Evolutionary conservation across 2,329 filamentous ascomycete species (phyloP), one percentile per base, ranked within the genome.

Genomic region (Talaromyces sp.): DNA sequence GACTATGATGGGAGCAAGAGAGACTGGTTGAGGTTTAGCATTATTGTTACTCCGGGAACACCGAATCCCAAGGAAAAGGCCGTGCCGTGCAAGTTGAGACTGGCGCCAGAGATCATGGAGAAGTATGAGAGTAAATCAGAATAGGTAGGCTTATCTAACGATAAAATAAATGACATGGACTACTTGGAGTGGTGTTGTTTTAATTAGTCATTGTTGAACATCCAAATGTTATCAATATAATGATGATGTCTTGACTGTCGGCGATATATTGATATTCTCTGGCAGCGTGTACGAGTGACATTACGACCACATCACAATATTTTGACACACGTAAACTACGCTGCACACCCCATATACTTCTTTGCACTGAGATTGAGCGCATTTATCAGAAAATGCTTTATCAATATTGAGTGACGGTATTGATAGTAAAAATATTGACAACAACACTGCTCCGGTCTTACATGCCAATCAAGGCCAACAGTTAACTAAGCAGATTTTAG

Each of bases 1-100:
- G 53, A 56, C 13, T 62, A 61, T 62, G 64, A 43, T 31, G 63
- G 63, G 29, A n/a, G 10, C 6, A 59, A 45, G 56, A 56, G 58
- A 43, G 61, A 63, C 38, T 56, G 53, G 53, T n/a, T 56, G 5
- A 56, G 53, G n/a, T 56, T 56, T 56, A 56, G 53, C 29, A 56
- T 56, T 29, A 56, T 56, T 36, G 53, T 56, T 4, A 56, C 53
- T 13, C 53, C 53, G 0, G 53, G 53, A 7, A 56, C 53, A 2
- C 53, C 53, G 10, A 56, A 56, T 36, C 53, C 53, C 3, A 56
- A 56, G 29, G 53, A 56, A 36, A 56, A 56, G 53, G 53, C 53
- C 25, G 53, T 56, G 11, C 53, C 53, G 8, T 56, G 53, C 53
- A 56, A 56, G 29, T 36, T 56, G 29, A 56, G 53, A 19, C 53